Conservation (phyloP, 352 stramenopile genomes). For the Phytopythium sindhum region DNA sequence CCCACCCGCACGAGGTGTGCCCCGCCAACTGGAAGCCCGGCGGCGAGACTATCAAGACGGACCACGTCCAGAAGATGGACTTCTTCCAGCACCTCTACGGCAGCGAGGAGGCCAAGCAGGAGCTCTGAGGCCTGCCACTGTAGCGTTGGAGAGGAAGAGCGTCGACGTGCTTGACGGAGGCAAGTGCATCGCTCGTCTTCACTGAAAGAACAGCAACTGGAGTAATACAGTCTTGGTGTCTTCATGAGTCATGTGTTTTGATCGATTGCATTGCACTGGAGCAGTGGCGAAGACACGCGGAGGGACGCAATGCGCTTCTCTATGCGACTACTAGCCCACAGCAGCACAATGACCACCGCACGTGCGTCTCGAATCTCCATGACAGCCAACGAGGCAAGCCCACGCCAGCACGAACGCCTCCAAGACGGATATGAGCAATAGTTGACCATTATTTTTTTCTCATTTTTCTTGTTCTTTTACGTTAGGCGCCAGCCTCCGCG, state of each 20-base stretch:
- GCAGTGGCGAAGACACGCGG: not conserved
- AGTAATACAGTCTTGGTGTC: no score
- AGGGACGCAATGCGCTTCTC: not conserved
- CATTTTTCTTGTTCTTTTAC: constrained; percentile 4
- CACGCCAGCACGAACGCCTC: not conserved
- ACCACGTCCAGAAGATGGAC: constrained; percentile 82
- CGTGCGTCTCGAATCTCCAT: not conserved
- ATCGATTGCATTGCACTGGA: not conserved
- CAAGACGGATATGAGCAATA: not conserved
- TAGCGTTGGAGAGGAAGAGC: not conserved
- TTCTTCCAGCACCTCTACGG: constrained; percentile 85
- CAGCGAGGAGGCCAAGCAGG: constrained; percentile 42
- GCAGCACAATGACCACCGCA: not conserved
- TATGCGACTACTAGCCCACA: not conserved
- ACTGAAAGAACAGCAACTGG: no score
- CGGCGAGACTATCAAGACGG: constrained; percentile 80
- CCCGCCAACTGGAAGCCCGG: constrained; percentile 85
- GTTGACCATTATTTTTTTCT: constrained; percentile 8
- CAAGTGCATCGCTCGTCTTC: not conserved
- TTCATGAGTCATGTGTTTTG: no score
- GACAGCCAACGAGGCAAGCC: not conserved
- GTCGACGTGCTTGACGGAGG: not conserved
- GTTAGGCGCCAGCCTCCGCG: not conserved
- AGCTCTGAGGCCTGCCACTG: no score
- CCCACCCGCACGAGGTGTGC: constrained; percentile 81